Percentiles rank a stretch among this genome's conserved stretches.
Evolutionary conservation across 179 eudicot genomes (phyloP).

Genomic region (Gypsophila paniculata): DNA sequence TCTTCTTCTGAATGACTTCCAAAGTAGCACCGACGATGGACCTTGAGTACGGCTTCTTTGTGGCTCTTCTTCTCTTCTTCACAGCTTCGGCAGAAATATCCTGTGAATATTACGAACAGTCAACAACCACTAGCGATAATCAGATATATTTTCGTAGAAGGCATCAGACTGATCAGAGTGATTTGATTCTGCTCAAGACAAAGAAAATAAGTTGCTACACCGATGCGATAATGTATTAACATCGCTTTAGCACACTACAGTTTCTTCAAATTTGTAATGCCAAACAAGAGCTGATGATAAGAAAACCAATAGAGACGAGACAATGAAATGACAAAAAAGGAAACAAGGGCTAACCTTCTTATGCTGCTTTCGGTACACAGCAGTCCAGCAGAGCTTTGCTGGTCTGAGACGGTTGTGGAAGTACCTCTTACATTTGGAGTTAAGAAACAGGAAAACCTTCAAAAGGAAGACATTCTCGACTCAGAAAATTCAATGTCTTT

Average conservation of each 20-base stretch:
- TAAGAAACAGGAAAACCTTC: slow-evolving; percentile 53
- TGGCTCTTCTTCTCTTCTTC: slow-evolving; percentile 69
- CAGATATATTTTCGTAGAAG: neutral
- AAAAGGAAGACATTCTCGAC: neutral
- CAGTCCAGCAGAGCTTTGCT: slow-evolving; percentile 62
- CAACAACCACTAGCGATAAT: neutral
- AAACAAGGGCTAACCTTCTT: slow-evolving; percentile 40
- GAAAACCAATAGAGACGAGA: neutral
- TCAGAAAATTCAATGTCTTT: neutral
- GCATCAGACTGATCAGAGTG: too few species aligned
- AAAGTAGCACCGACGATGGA: slow-evolving; percentile 81
- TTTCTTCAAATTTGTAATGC: too few species aligned
- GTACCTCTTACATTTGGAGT: slow-evolving; percentile 65
- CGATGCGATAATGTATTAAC: too few species aligned
- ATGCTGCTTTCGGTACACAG: slow-evolving; percentile 60
- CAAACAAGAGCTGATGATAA: too few species aligned
- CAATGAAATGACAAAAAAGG: neutral
- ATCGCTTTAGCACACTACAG: too few species aligned
- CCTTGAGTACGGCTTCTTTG: slow-evolving; percentile 82
- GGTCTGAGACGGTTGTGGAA: slow-evolving; percentile 64
- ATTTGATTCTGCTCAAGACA: too few species aligned
- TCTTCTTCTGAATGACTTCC: slow-evolving; percentile 78
- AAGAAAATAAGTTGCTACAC: too few species aligned
- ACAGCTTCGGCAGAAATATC: slow-evolving; percentile 67
- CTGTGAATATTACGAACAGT: slow-evolving; percentile 25